Evolutionary conservation across 2,329 filamentous ascomycete genomes (phyloP).

Genomic region (Coniochaeta prunicola): DNA sequence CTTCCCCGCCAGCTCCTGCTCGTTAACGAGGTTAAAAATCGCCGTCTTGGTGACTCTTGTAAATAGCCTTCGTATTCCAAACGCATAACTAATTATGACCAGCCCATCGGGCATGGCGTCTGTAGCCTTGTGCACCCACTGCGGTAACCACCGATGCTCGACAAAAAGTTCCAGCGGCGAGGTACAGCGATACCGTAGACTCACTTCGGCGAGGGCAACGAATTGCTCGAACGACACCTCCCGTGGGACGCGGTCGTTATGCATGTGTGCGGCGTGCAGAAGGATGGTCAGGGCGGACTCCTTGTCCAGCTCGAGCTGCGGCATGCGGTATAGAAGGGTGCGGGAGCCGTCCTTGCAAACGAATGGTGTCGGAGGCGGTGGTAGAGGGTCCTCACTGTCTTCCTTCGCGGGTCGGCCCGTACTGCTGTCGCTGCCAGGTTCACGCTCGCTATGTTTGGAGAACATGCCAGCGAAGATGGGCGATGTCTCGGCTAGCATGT

Average conservation of each 20-base stretch:
- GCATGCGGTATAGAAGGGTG: slow-evolving; percentile 43
- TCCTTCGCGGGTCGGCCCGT: slow-evolving; percentile 23
- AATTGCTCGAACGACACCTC: slow-evolving; percentile 40
- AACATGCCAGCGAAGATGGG: slow-evolving; percentile 45
- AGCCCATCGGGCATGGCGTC: slow-evolving; percentile 43
- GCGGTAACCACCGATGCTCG: slow-evolving; percentile 43
- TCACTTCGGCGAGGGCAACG: slow-evolving; percentile 44
- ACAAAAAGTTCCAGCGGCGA: slow-evolving; percentile 42
- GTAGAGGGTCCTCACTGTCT: slow-evolving; percentile 22
- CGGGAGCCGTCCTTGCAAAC: slow-evolving; percentile 34
- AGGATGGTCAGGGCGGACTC: slow-evolving; percentile 35
- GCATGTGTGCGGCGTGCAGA: slow-evolving; percentile 44
- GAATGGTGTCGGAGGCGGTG: slow-evolving; percentile 26
- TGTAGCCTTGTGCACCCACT: slow-evolving; percentile 40
- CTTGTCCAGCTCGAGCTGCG: slow-evolving; percentile 38
- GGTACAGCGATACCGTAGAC: slow-evolving; percentile 42
- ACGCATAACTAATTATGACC: slow-evolving; percentile 44
- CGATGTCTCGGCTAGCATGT: slow-evolving; percentile 42
- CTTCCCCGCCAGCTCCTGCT: slow-evolving; percentile 33
- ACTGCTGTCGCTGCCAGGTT: not conserved
- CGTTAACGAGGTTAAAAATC: slow-evolving; percentile 36
- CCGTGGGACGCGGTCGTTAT: slow-evolving; percentile 36
- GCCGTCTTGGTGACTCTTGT: slow-evolving; percentile 40
- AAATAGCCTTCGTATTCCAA: slow-evolving; percentile 41
- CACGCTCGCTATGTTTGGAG: slow-evolving; percentile 1